phyloP scores from a whole-genome alignment of 352 stramenopile genomes.

The Phytopythium delawarense region DNA sequence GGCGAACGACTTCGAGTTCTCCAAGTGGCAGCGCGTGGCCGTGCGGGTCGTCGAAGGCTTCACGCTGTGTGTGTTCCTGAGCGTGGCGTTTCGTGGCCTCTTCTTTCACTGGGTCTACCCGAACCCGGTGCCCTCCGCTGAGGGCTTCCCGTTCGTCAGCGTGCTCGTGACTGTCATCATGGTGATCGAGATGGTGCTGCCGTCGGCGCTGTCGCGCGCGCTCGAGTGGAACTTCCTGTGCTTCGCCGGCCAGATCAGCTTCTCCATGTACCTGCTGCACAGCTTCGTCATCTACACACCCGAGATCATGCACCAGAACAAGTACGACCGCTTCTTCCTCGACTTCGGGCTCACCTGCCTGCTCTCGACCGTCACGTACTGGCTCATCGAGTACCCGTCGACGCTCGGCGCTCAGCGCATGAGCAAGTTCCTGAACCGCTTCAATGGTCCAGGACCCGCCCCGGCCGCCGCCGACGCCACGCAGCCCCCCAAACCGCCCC shows the following conservation, averaged over 20 bases:
- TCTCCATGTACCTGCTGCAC: slow-evolving; percentile 12
- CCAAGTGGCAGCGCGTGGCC: slow-evolving; percentile 8
- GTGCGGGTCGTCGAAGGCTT: slow-evolving; percentile 21
- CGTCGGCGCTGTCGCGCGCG: slow-evolving; percentile 22
- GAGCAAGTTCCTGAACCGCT: not conserved
- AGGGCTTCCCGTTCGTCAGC: slow-evolving; percentile 24
- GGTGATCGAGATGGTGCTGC: slow-evolving; percentile 32
- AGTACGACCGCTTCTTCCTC: too few species aligned
- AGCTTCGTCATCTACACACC: slow-evolving; percentile 25
- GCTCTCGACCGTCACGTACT: too few species aligned
- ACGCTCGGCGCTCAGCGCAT: too few species aligned
- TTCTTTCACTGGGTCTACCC: slow-evolving; percentile 18
- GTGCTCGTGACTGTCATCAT: slow-evolving; percentile 23
- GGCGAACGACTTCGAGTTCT: slow-evolving; percentile 16
- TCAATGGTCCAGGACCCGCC: not conserved
- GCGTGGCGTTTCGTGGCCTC: slow-evolving; percentile 17
- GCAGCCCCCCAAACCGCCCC: not conserved
- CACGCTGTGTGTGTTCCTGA: slow-evolving; percentile 22
- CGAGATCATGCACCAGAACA: not conserved
- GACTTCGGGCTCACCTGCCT: too few species aligned
- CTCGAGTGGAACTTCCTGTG: slow-evolving; percentile 35
- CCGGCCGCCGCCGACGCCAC: not conserved
- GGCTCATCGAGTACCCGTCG: too few species aligned
- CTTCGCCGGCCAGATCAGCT: slow-evolving; percentile 42
- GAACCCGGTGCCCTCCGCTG: not conserved